A percentile compares a stretch with the other conserved stretches of the same genome.
Evolutionary conservation across 2,329 filamentous ascomycete genomes (phyloP).

Genomic region (Phaeosphaeriaceae sp.): DNA sequence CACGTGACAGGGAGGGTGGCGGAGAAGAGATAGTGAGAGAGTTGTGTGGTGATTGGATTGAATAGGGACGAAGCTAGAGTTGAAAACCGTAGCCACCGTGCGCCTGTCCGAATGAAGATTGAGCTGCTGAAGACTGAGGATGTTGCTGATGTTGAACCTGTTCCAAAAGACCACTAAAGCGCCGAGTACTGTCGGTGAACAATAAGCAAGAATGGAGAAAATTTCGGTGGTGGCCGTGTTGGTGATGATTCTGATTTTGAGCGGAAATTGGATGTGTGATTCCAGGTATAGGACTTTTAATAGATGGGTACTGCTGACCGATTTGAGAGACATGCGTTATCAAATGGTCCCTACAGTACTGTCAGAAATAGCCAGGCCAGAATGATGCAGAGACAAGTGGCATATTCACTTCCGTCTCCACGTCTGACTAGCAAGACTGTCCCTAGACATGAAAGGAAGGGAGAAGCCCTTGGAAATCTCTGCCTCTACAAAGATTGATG

Average conservation of each 20-base stretch:
- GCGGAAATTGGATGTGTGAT: constrained; percentile 11
- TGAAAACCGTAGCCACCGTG: constrained; percentile 35
- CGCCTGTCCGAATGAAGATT: constrained; percentile 28
- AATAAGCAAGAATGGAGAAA: constrained; percentile 50
- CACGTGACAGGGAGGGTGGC: not conserved
- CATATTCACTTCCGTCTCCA: constrained; percentile 49
- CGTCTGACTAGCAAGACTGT: constrained; percentile 44
- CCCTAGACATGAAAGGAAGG: constrained; percentile 51
- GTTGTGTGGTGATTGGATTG: constrained; percentile 3
- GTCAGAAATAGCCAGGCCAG: constrained; percentile 36
- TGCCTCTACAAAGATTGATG: constrained; percentile 77
- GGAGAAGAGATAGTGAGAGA: not conserved
- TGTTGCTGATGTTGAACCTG: constrained; percentile 29
- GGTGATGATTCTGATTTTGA: constrained; percentile 22
- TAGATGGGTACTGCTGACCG: constrained; percentile 18
- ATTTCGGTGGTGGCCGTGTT: constrained; percentile 34
- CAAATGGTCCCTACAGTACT: constrained; percentile 27
- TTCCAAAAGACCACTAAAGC: constrained; percentile 38
- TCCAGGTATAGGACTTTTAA: constrained; percentile 14
- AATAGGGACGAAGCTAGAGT: constrained; percentile 16
- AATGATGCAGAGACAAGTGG: constrained; percentile 23
- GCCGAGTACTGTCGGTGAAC: constrained; percentile 39
- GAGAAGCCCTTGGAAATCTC: constrained; percentile 70
- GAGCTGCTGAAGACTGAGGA: constrained; percentile 18
- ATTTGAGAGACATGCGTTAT: constrained; percentile 22